phyloP scores from a whole-genome alignment of 371 early-diverging fungal species.

The Saksenaea oblongispora region DNA sequence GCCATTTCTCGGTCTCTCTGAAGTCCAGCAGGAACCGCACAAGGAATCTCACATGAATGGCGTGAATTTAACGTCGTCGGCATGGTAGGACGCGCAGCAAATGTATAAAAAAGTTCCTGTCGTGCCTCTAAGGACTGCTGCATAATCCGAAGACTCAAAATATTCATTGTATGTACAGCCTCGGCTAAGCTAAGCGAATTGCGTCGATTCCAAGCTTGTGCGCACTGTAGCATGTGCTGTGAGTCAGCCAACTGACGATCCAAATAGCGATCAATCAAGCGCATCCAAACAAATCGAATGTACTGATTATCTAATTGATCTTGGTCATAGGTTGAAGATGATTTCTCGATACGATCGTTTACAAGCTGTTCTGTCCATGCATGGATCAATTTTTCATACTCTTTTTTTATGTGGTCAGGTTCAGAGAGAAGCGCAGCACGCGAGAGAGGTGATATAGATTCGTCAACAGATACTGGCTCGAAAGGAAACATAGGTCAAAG shows the following conservation, averaged over 20 bases:
- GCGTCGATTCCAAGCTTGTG: conserved; percentile 43
- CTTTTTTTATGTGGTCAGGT: conserved; percentile 24
- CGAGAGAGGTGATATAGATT: not conserved
- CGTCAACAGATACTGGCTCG: not conserved
- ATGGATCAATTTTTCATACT: conserved; percentile 36
- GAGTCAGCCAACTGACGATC: conserved; percentile 46
- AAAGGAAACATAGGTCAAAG: not conserved
- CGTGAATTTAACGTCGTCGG: not conserved
- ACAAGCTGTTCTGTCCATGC: conserved; percentile 36
- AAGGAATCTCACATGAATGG: not conserved
- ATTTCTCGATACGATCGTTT: conserved; percentile 11
- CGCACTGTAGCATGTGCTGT: conserved; percentile 44
- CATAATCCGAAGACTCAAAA: conserved; percentile 38
- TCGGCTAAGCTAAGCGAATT: conserved; percentile 22
- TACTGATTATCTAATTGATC: conserved; percentile 4
- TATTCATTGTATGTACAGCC: conserved; percentile 43
- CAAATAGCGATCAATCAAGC: conserved; percentile 36
- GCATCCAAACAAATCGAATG: conserved; percentile 25
- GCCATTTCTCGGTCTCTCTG: conserved; percentile 4
- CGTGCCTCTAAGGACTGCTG: conserved; percentile 37
- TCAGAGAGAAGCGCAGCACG: not conserved
- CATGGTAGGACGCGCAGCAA: conserved; percentile 12
- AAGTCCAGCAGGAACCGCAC: not conserved
- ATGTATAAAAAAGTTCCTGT: conserved; percentile 29
- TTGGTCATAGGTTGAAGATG: not conserved